Percentiles rank a stretch among this genome's conserved stretches.
Conservation (phyloP, 306 rosid genomes). For the Glycine tomentella region DNA sequence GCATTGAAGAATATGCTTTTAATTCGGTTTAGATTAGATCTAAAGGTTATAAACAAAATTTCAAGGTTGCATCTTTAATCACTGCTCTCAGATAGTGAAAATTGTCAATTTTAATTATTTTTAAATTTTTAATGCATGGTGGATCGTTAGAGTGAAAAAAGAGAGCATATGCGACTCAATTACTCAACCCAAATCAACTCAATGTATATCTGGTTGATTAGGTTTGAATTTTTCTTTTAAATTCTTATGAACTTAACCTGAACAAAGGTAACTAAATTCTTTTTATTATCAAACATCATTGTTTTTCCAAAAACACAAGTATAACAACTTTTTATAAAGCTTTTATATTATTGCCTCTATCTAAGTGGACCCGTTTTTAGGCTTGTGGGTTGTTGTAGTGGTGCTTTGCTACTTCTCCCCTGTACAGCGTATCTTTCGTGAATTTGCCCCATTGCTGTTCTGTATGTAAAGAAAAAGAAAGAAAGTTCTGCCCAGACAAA, state of each 20-base stretch:
- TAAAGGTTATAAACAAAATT: not conserved
- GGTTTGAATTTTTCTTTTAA: not conserved
- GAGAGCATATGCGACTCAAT: not conserved
- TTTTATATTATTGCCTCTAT: not conserved
- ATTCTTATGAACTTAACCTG: not conserved
- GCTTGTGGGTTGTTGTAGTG: slow-evolving; percentile 1
- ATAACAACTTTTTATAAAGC: not conserved
- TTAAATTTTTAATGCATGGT: not conserved
- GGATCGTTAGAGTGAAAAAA: not conserved
- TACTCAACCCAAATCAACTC: too few relatives aligned
- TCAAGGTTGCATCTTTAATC: not conserved
- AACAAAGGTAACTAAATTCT: not conserved
- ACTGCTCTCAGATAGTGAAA: not conserved
- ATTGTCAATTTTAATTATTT: too few relatives aligned
- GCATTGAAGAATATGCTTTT: not conserved
- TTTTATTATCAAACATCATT: too few relatives aligned
- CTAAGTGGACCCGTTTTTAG: not conserved
- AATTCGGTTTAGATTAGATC: not conserved
- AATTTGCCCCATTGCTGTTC: not conserved
- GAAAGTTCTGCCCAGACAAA: not conserved
- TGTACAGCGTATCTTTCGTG: not conserved
- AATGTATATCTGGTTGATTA: not conserved
- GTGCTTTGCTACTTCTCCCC: not conserved
- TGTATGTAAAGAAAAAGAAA: not conserved
- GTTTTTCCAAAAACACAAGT: not conserved